phyloP scores from a whole-genome alignment of 192 early-diverging fungal species.

The Rhizoclosmatium sp. region DNA sequence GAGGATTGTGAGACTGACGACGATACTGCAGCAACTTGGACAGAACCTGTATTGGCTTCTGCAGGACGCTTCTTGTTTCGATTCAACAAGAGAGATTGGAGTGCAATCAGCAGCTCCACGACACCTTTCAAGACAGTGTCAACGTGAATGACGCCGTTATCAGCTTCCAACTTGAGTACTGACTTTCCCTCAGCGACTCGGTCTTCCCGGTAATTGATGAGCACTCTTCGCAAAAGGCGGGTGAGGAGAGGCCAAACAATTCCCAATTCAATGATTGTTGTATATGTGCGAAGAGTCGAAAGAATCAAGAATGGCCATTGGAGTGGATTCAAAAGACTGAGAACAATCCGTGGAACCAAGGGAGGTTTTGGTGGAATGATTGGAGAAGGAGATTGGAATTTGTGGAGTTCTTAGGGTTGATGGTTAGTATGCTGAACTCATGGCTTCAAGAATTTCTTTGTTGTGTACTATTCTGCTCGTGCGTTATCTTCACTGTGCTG shows the following conservation, averaged over 20 bases:
- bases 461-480: too few relatives aligned
- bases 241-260: conserved; percentile 33
- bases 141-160: not conserved
- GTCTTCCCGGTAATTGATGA: conserved; percentile 24
- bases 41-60: not conserved
- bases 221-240: not conserved
- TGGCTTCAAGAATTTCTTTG: too few relatives aligned
- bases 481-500: too few relatives aligned
- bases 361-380: conserved; percentile 20
- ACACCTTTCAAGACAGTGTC: conserved; percentile 11
- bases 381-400: conserved; percentile 6
- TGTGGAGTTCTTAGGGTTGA: conserved; percentile 17
- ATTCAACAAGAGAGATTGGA: conserved; percentile 1
- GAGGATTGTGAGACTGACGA: not conserved
- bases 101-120: conserved; percentile 17
- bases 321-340: conserved; percentile 30
- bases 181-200: conserved; percentile 14
- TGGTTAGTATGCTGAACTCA: not conserved
- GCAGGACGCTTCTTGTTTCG: not conserved
- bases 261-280: conserved; percentile 32
- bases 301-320: conserved; percentile 8
- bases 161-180: conserved; percentile 11
- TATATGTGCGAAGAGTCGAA: conserved; percentile 16
- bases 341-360: not conserved
- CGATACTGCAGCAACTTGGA: not conserved